phyloP scores from a whole-genome alignment of 1,139 yeast species.

The Candida glucosophila region DNA sequence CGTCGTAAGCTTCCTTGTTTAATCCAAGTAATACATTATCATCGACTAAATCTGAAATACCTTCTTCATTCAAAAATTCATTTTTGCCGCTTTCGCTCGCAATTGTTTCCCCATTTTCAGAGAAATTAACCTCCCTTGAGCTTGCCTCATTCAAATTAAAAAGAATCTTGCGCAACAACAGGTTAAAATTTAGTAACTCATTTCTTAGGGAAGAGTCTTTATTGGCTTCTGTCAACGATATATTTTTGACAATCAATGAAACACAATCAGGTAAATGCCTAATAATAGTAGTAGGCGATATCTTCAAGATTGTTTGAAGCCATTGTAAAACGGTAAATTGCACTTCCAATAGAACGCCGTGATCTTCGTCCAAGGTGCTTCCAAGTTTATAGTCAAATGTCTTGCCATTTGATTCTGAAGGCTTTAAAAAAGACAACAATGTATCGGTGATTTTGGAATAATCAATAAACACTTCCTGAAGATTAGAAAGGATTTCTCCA shows the following conservation, averaged over 20 bases:
- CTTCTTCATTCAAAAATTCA: slow-evolving; percentile 5
- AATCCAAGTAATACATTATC: slow-evolving; percentile 21
- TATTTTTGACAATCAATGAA: slow-evolving; percentile 27
- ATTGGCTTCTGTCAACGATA: slow-evolving; percentile 29
- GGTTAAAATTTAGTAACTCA: slow-evolving; percentile 28
- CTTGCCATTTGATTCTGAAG: slow-evolving; percentile 15
- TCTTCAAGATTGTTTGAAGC: slow-evolving; percentile 67
- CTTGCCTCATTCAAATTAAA: slow-evolving; percentile 14
- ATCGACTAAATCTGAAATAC: slow-evolving; percentile 6
- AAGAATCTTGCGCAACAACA: slow-evolving; percentile 26
- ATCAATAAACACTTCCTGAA: slow-evolving; percentile 81
- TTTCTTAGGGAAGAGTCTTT: slow-evolving; percentile 33
- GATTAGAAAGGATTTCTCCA: slow-evolving; percentile 53
- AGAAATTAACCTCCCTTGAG: slow-evolving; percentile 1
- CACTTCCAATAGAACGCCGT: slow-evolving; percentile 58
- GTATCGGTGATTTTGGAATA: slow-evolving; percentile 76
- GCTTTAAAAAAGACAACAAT: slow-evolving; percentile 65
- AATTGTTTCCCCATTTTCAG: slow-evolving; percentile 2
- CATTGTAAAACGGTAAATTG: slow-evolving; percentile 77
- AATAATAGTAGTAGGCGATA: slow-evolving; percentile 70
- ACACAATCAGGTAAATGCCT: slow-evolving; percentile 45
- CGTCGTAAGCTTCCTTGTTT: slow-evolving; percentile 31
- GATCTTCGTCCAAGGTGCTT: slow-evolving; percentile 28
- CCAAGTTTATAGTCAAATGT: slow-evolving; percentile 11
- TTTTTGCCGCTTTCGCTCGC: slow-evolving; percentile 2